phyloP scores from a whole-genome alignment of 1,139 yeast genomes.

The Debaryomycetaceae sp. region DNA sequence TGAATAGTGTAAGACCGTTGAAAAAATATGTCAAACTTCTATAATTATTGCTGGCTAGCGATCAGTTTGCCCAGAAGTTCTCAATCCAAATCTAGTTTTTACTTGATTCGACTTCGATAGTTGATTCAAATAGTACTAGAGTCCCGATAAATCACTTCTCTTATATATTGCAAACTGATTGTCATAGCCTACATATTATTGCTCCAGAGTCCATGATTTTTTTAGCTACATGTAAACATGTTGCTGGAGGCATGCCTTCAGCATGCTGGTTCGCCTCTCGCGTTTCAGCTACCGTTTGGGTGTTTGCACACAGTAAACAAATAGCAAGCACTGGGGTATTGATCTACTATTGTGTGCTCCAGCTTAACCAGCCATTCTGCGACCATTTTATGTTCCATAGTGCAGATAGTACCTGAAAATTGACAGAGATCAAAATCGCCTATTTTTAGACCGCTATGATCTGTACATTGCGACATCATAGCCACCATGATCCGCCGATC shows the following conservation, averaged over 20 bases:
- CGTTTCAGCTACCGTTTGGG: too few species aligned
- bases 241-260: neutral
- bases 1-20: constrained; percentile 1
- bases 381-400: neutral
- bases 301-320: too few species aligned
- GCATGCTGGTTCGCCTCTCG: too few species aligned
- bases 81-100: neutral
- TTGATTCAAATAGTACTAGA: too few species aligned
- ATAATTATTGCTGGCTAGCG: neutral
- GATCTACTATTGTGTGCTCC: neutral
- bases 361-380: neutral
- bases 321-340: too few species aligned
- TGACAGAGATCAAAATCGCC: neutral
- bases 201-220: constrained; percentile 2
- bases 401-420: neutral
- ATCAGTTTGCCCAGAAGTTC: neutral
- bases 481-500: neutral
- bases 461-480: neutral
- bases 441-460: neutral
- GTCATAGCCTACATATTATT: constrained; percentile 1
- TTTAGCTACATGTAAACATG: constrained; percentile 1
- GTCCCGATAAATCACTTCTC: neutral
- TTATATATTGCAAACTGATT: neutral
- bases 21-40: neutral
- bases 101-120: neutral